Conservation (phyloP, 495 filamentous ascomycete genomes). For the Aspergillus wentii region DNA sequence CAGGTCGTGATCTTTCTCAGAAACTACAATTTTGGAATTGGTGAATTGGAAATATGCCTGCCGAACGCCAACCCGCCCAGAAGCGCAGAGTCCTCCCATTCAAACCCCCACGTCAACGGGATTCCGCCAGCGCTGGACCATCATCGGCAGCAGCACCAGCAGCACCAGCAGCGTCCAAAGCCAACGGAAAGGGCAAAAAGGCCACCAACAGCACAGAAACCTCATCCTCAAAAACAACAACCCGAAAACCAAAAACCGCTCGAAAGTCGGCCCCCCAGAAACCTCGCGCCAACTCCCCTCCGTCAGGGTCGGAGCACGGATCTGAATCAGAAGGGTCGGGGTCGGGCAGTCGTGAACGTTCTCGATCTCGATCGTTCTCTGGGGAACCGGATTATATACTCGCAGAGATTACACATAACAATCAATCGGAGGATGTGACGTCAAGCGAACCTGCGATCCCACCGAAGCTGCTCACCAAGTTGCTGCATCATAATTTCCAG, state of each 20-base stretch:
- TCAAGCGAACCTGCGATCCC: constrained; percentile 57
- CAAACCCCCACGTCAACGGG: constrained; percentile 43
- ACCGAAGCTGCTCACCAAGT: constrained; percentile 61
- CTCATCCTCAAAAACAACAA: constrained; percentile 8
- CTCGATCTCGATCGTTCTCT: constrained; percentile 19
- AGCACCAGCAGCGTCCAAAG: constrained; percentile 15
- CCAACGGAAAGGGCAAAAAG: constrained; percentile 20
- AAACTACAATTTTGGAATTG: too few species aligned
- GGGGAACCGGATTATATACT: constrained; percentile 40
- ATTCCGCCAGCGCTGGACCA: constrained; percentile 18
- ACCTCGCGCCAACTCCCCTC: constrained; percentile 7
- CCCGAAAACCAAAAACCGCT: constrained; percentile 12
- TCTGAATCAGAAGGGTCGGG: constrained; percentile 12
- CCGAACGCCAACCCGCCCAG: constrained; percentile 27
- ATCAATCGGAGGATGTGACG: constrained; percentile 24
- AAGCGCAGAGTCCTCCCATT: constrained; percentile 45
- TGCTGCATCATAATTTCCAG: constrained; percentile 78
- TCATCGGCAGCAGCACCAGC: constrained; percentile 9
- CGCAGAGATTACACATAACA: constrained; percentile 36
- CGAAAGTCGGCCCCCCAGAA: constrained; percentile 9
- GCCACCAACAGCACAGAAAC: constrained; percentile 11
- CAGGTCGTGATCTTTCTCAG: too few species aligned
- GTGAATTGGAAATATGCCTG: constrained; percentile 37
- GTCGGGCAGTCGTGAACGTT: constrained; percentile 5
- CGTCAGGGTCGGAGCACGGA: constrained; percentile 6